Percentiles rank a stretch among this genome's conserved stretches.
phyloP scores from a whole-genome alignment of 768 basidiomycete genomes.

The Steccherinum ochraceum region DNA sequence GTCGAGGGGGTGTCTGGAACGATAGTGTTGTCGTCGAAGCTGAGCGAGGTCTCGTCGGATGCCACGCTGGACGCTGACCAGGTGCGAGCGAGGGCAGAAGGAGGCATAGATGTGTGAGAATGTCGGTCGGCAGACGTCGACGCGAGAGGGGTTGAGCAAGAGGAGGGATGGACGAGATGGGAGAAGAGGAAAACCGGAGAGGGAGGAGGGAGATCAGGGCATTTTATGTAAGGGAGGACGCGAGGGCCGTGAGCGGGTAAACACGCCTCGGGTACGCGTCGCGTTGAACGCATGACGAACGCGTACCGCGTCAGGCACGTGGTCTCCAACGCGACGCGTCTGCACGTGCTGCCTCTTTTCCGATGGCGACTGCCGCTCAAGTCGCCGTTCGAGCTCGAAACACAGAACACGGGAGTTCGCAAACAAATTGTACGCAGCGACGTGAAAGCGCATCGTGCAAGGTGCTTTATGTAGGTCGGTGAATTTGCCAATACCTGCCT shows the following conservation, averaged over 20 bases:
- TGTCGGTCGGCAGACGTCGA: neutral
- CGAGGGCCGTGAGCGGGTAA: no score
- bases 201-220: neutral
- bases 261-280: neutral
- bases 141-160: neutral
- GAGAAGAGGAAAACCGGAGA: neutral
- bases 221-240: neutral
- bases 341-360: no score
- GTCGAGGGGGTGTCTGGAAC: neutral
- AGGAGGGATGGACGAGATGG: neutral
- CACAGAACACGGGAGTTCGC: no score
- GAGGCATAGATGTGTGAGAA: neutral
- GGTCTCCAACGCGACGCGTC: neutral
- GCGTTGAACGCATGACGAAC: neutral
- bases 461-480: no score
- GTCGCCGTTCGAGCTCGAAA: no score
- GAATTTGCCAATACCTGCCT: no score
- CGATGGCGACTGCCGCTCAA: no score
- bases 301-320: neutral
- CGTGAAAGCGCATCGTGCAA: no score
- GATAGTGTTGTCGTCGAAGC: constrained; percentile 10
- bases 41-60: constrained; percentile 37
- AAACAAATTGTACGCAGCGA: no score
- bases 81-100: constrained; percentile 39
- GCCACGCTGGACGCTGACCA: constrained; percentile 52